Percentiles rank a stretch among this genome's conserved stretches.
phyloP scores from a whole-genome alignment of 148 eudicot species.

The Polygonum maritimum region DNA sequence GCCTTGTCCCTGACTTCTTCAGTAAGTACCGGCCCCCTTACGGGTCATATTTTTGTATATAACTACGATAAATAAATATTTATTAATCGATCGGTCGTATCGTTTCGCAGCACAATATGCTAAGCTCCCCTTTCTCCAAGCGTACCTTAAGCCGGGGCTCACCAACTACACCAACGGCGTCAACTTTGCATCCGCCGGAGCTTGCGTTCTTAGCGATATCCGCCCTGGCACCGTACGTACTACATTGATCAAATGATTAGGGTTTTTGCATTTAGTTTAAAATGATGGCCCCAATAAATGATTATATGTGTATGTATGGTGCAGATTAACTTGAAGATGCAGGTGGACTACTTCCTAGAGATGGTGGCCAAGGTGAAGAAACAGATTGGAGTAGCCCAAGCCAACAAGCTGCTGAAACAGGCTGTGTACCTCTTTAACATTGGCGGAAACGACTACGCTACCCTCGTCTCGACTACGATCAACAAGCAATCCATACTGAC shows the following conservation, averaged over 20 bases:
- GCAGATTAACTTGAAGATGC: slow-evolving; percentile 23
- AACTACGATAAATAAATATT: too few relatives aligned
- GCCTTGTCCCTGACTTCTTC: slow-evolving; percentile 26
- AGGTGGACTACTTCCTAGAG: slow-evolving; percentile 21
- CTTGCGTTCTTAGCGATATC: slow-evolving; percentile 38
- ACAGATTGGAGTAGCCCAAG: slow-evolving; percentile 17
- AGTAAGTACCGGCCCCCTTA: slow-evolving; percentile 8
- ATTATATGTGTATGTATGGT: neutral
- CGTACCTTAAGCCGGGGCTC: slow-evolving; percentile 29
- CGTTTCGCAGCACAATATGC: slow-evolving; percentile 34
- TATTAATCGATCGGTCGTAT: neutral
- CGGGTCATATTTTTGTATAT: too few relatives aligned
- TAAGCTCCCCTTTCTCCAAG: slow-evolving; percentile 25
- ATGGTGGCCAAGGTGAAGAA: slow-evolving; percentile 20
- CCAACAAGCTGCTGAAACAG: slow-evolving; percentile 18
- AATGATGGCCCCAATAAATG: too few relatives aligned
- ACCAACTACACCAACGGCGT: slow-evolving; percentile 22
- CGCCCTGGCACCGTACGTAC: slow-evolving; percentile 28
- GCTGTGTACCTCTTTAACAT: slow-evolving; percentile 30
- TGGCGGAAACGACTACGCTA: slow-evolving; percentile 29
- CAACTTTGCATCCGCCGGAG: slow-evolving; percentile 55
- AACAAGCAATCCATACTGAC: slow-evolving; percentile 1
- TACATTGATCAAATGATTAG: neutral
- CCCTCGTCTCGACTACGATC: slow-evolving; percentile 11
- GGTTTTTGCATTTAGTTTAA: too few relatives aligned